A percentile compares a stretch with the other conserved stretches of the same genome.
These are phyloP conservation scores for Microsporum canis DNA, from an alignment of 2,329 filamentous ascomycete genomes.

Conservation along the genomic window DNA sequence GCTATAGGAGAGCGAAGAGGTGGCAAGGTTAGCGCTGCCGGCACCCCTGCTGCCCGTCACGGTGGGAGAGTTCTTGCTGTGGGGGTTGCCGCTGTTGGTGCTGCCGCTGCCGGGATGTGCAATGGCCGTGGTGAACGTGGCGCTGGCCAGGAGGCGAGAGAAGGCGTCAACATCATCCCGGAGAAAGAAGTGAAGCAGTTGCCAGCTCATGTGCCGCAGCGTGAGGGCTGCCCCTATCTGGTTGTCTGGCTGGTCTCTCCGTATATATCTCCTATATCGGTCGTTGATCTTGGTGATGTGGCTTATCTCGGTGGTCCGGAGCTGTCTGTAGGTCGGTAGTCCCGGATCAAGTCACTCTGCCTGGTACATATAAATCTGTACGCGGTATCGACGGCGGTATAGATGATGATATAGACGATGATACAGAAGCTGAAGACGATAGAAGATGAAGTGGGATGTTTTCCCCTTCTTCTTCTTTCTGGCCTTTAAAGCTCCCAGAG, in stretches of 20 bases:
- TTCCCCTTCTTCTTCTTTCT: neutral
- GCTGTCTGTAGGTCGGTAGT: neutral
- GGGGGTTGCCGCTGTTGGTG: neutral
- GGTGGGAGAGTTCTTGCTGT: constrained; percentile 15
- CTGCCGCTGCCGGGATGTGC: constrained; percentile 14
- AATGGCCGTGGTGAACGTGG: constrained; percentile 41
- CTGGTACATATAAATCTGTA: neutral
- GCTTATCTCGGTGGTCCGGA: neutral
- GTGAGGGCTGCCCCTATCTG: constrained; percentile 17
- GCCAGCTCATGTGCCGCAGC: constrained; percentile 72
- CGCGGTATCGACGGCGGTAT: neutral
- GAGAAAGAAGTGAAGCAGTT: constrained; percentile 93
- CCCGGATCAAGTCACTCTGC: neutral
- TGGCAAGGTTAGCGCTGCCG: too few relatives aligned
- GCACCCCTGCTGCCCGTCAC: neutral
- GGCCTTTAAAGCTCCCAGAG: neutral
- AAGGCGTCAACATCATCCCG: constrained; percentile 97
- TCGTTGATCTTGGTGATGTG: neutral
- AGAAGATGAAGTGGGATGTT: neutral
- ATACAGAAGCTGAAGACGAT: neutral
- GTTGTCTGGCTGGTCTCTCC: constrained; percentile 20
- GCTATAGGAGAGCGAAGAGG: neutral
- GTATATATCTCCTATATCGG: constrained; percentile 27
- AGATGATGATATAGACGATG: neutral
- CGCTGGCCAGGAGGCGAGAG: constrained; percentile 70